Conservation (phyloP, 495 filamentous ascomycete genomes). For the Niebla homalea region DNA sequence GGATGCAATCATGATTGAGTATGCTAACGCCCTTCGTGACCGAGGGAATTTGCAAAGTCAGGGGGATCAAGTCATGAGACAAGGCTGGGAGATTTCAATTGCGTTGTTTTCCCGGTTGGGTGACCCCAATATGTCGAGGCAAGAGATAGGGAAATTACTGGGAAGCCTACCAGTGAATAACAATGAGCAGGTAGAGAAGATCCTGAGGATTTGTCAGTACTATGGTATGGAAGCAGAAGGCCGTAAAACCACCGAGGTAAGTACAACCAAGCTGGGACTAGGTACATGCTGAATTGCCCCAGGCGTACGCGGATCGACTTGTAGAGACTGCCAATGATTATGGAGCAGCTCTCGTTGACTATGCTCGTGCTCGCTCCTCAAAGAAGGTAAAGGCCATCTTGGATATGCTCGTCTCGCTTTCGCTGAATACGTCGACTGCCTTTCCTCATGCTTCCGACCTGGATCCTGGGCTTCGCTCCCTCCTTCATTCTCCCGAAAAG, state of each 20-base stretch:
- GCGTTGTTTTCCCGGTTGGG: constrained; percentile 63
- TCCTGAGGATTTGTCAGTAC: constrained; percentile 55
- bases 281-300: background rate
- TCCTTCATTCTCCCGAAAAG: constrained; percentile 53
- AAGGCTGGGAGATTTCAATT: constrained; percentile 80
- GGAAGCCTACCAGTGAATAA: constrained; percentile 50
- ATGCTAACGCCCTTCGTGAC: constrained; percentile 43
- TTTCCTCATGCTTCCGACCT: constrained; percentile 56
- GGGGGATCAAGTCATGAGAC: constrained; percentile 30
- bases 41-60: constrained; percentile 26
- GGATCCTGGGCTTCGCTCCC: constrained; percentile 48
- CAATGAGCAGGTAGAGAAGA: constrained; percentile 54
- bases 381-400: constrained; percentile 68
- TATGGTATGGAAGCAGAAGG: constrained; percentile 59
- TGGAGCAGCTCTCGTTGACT: constrained; percentile 73
- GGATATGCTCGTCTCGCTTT: constrained; percentile 75
- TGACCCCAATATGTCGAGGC: constrained; percentile 46
- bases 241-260: constrained; percentile 60
- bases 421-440: constrained; percentile 65
- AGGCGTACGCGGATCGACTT: constrained; percentile 69
- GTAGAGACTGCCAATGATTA: constrained; percentile 54
- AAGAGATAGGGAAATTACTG: constrained; percentile 53
- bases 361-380: constrained; percentile 60
- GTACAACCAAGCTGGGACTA: constrained; percentile 16
- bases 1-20: constrained; percentile 60